phyloP scores from a whole-genome alignment of 1,284 basidiomycete species.

The Wolfiporia cocos region DNA sequence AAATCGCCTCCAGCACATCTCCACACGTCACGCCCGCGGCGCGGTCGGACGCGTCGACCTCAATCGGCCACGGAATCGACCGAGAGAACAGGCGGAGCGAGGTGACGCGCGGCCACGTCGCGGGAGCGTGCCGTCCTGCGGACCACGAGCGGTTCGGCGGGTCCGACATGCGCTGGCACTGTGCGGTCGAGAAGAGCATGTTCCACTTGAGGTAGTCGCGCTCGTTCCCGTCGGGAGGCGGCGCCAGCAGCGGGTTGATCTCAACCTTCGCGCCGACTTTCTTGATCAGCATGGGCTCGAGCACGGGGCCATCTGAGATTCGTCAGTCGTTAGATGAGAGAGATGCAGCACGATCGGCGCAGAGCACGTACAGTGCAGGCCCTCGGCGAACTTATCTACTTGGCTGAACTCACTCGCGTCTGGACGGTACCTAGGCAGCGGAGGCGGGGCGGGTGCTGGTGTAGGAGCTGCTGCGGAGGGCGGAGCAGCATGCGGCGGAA shows the following conservation, averaged over 20 bases:
- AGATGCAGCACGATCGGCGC: neutral
- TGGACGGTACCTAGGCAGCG: slow-evolving; percentile 12
- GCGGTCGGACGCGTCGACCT: slow-evolving; percentile 42
- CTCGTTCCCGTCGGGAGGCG: slow-evolving; percentile 36
- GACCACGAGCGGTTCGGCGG: slow-evolving; percentile 57
- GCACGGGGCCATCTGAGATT: slow-evolving; percentile 60
- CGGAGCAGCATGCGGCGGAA: slow-evolving; percentile 7
- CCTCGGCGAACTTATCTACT: slow-evolving; percentile 23
- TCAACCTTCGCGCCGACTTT: slow-evolving; percentile 40
- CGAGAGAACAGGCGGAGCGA: slow-evolving; percentile 45
- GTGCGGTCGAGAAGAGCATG: slow-evolving; percentile 60
- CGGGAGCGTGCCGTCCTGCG: slow-evolving; percentile 61
- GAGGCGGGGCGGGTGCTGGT: slow-evolving; percentile 3
- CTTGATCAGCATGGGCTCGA: slow-evolving; percentile 52
- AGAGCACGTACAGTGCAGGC: slow-evolving; percentile 22
- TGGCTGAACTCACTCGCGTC: slow-evolving; percentile 16
- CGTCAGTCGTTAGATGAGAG: neutral
- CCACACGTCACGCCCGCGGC: slow-evolving; percentile 64
- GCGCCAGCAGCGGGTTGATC: slow-evolving; percentile 57
- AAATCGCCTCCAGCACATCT: slow-evolving; percentile 59
- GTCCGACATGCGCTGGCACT: slow-evolving; percentile 58
- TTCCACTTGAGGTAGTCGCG: slow-evolving; percentile 61
- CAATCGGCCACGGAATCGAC: slow-evolving; percentile 54
- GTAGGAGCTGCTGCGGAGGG: slow-evolving; percentile 2
- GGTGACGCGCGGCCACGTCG: slow-evolving; percentile 63